Evolutionary conservation across 2,329 filamentous ascomycete species (phyloP).

Genomic region (Diaporthe batatas): DNA sequence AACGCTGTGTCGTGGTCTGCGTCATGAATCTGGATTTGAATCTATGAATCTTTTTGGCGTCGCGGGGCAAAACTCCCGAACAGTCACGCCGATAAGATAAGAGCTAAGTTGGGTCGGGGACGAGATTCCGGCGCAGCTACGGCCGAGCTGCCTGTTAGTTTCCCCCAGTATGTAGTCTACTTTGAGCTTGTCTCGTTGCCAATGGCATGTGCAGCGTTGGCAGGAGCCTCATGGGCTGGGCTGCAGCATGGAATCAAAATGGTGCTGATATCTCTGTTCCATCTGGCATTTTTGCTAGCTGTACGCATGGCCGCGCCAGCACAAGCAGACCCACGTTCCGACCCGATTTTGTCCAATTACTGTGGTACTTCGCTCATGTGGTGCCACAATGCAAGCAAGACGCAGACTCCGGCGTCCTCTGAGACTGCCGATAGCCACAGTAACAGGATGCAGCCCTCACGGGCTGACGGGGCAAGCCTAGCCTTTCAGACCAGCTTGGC

Average conservation of each 20-base stretch:
- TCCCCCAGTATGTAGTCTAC: not conserved
- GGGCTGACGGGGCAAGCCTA: not conserved
- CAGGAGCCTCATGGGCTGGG: not conserved
- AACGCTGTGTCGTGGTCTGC: conserved; percentile 1
- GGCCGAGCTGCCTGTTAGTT: not conserved
- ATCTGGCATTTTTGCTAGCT: not conserved
- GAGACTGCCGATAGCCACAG: not conserved
- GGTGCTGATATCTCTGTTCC: not conserved
- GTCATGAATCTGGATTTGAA: not conserved
- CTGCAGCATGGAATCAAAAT: not conserved
- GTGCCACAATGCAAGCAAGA: too few species aligned
- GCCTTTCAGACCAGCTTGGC: not conserved
- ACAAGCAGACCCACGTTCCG: not conserved
- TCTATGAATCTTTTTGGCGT: conserved; percentile 32
- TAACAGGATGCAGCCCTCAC: not conserved
- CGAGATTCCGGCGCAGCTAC: not conserved
- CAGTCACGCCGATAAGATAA: conserved; percentile 41
- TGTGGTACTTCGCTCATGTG: not conserved
- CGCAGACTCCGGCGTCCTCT: not conserved
- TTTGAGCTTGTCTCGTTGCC: not conserved
- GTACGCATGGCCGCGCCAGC: not conserved
- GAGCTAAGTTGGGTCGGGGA: conserved; percentile 32
- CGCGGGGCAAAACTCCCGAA: conserved; percentile 31
- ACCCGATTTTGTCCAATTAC: not conserved
- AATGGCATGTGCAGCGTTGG: not conserved